phyloP scores from a whole-genome alignment of 2,329 filamentous ascomycete species.

The Grosmannia serpens region DNA sequence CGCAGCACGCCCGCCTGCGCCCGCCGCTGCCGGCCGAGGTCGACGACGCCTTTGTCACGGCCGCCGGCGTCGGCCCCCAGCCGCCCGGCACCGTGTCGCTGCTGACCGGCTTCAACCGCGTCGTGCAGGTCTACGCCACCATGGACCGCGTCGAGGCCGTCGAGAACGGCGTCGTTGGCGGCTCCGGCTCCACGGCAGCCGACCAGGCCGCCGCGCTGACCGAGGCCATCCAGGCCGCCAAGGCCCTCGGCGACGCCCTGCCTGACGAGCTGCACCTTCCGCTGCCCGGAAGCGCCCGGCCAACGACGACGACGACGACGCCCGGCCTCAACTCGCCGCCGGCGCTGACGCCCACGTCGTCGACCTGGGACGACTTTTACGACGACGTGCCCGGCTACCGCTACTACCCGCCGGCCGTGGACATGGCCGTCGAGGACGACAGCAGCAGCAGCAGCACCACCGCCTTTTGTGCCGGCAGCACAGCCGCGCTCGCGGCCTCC shows the following conservation, averaged over 20 bases:
- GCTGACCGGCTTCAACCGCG: constrained; percentile 71
- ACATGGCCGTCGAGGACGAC: too few relatives aligned
- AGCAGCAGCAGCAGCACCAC: too few relatives aligned
- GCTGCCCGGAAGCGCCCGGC: constrained; percentile 1
- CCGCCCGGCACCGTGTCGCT: constrained; percentile 56
- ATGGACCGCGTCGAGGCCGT: constrained; percentile 56
- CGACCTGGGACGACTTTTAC: constrained; percentile 18
- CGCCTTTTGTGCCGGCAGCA: too few relatives aligned
- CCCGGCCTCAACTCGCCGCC: background rate
- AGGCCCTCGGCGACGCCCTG: constrained; percentile 53
- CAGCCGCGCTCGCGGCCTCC: too few relatives aligned
- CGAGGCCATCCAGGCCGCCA: constrained; percentile 58
- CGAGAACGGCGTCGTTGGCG: background rate
- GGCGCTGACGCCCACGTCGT: background rate
- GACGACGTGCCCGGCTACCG: constrained; percentile 35
- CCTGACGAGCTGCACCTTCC: constrained; percentile 48
- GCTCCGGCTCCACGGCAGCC: too few relatives aligned
- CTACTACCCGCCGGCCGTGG: constrained; percentile 40
- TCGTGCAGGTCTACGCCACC: constrained; percentile 65
- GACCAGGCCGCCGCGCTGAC: constrained; percentile 65
- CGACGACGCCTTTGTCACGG: constrained; percentile 71
- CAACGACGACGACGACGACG: too few relatives aligned
- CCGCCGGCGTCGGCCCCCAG: constrained; percentile 58
- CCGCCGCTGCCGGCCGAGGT: constrained; percentile 72
- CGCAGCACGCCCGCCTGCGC: constrained; percentile 58